A percentile compares a stretch with the other conserved stretches of the same genome.
These are phyloP conservation scores for Sordariomycetes sp. DNA, from an alignment of 2,329 filamentous ascomycete species.

Conservation along the genomic window DNA sequence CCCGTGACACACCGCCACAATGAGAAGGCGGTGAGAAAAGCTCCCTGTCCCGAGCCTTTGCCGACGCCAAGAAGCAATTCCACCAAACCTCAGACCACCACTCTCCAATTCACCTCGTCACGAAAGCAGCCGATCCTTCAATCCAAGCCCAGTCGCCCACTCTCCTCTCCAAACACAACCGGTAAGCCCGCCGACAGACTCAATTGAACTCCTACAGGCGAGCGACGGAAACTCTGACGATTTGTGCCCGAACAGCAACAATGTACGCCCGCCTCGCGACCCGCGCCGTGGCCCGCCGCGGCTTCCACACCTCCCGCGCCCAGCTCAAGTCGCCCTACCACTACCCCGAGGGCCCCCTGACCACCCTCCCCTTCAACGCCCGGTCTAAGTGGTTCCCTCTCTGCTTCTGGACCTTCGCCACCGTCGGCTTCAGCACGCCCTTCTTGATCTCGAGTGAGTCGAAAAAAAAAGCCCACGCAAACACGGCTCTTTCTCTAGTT, in stretches of 20 bases:
- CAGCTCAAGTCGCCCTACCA: constrained; percentile 88
- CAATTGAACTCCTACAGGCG: background rate
- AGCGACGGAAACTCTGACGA: no score
- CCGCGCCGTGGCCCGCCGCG: constrained; percentile 69
- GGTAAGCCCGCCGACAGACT: background rate
- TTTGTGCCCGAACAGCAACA: no score
- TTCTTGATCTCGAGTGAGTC: constrained; percentile 50
- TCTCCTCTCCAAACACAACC: background rate
- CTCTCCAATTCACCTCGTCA: background rate
- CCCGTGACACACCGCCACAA: background rate
- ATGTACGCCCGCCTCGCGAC: constrained; percentile 68
- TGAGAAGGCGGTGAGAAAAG: background rate
- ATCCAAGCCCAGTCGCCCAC: background rate
- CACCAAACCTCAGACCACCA: constrained; percentile 5
- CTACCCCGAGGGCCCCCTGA: constrained; percentile 91
- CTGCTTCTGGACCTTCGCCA: constrained; percentile 66
- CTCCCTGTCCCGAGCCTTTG: constrained; percentile 1
- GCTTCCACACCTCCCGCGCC: constrained; percentile 82
- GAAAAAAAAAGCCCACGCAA: constrained; percentile 7
- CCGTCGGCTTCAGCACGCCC: constrained; percentile 43
- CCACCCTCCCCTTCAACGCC: constrained; percentile 96
- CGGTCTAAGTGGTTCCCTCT: constrained; percentile 73
- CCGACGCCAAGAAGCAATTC: constrained; percentile 2
- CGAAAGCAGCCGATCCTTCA: background rate
- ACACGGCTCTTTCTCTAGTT: no score